phyloP scores from a whole-genome alignment of 1,139 yeast species.

The Hemisphaericaspora xylofermentans region DNA sequence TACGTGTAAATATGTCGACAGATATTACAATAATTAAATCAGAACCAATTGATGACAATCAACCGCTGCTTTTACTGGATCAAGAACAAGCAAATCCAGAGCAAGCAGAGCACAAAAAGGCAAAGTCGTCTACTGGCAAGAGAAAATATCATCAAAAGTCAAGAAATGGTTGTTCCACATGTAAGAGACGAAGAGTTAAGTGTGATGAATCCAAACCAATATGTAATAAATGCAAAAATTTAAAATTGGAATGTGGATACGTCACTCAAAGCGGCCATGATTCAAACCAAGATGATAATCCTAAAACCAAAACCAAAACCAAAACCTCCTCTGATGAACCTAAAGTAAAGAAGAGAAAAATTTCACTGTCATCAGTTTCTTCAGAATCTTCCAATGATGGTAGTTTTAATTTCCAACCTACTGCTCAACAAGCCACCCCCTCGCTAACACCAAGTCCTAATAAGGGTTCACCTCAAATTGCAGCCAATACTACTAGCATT shows the following conservation, averaged over 20 bases:
- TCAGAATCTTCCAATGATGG: not conserved
- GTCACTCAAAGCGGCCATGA: constrained; percentile 14
- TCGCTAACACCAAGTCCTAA: constrained; percentile 20
- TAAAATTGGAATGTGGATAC: constrained; percentile 76
- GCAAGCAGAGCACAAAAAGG: too few relatives aligned
- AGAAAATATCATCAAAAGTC: constrained; percentile 85
- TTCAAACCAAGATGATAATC: not conserved
- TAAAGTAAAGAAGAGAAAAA: constrained; percentile 9
- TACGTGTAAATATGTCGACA: not conserved
- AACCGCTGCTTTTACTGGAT: too few relatives aligned
- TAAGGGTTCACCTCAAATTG: not conserved
- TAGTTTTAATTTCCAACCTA: constrained; percentile 6
- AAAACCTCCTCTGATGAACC: constrained; percentile 4
- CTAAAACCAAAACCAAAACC: not conserved
- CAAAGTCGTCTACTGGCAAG: constrained; percentile 38
- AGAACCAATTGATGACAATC: not conserved
- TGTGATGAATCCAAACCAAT: constrained; percentile 86
- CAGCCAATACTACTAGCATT: not conserved
- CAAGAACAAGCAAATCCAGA: not conserved
- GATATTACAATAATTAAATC: not conserved
- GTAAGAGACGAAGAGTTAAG: constrained; percentile 85
- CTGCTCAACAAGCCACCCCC: constrained; percentile 24
- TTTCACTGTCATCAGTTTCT: constrained; percentile 1
- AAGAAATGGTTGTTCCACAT: constrained; percentile 82
- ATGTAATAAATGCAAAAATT: constrained; percentile 74